A percentile compares a stretch with the other conserved stretches of the same genome.
These are phyloP conservation scores for Cyphellophora europaea DNA, from an alignment of 2,329 filamentous ascomycete genomes.

Conservation along the genomic window DNA sequence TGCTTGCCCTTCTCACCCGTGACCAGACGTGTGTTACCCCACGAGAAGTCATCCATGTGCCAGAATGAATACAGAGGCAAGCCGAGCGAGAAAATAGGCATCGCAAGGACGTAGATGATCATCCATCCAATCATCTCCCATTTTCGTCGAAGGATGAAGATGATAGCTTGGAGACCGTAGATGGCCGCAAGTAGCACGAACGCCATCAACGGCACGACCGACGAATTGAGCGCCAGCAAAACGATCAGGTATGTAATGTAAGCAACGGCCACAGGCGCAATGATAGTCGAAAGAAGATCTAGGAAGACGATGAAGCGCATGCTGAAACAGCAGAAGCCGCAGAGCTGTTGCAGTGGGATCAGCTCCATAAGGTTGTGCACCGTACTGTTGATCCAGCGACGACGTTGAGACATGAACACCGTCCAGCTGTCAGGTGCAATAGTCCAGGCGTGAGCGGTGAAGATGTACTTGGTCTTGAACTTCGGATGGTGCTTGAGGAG, in stretches of 20 bases:
- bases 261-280: slow-evolving; percentile 81
- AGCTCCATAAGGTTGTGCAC: slow-evolving; percentile 96
- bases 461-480: slow-evolving; percentile 98
- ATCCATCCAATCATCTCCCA: slow-evolving; percentile 99
- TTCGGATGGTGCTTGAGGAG: slow-evolving; percentile 84
- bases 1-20: slow-evolving; percentile 89
- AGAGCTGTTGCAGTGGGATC: slow-evolving; percentile 85
- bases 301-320: slow-evolving; percentile 98
- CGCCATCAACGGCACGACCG: slow-evolving; percentile 67
- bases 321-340: slow-evolving; percentile 99
- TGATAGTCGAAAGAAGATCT: slow-evolving; percentile 81
- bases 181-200: slow-evolving; percentile 91
- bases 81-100: slow-evolving; percentile 83
- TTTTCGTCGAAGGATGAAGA: slow-evolving; percentile 92
- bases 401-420: slow-evolving; percentile 95
- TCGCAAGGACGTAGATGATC: slow-evolving; percentile 85
- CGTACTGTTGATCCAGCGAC: slow-evolving; percentile 99
- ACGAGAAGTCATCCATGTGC: slow-evolving; percentile 99
- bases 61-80: slow-evolving; percentile 94
- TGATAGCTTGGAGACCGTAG: slow-evolving; percentile 92
- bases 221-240: slow-evolving; percentile 51
- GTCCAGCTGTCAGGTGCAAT: slow-evolving; percentile 90
- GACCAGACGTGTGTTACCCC: slow-evolving; percentile 97
- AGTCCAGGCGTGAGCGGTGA: slow-evolving; percentile 87
- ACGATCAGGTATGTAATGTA: slow-evolving; percentile 89